Percentiles rank a stretch among this genome's conserved stretches.
These are phyloP conservation scores for Carex parvula DNA, from an alignment of 176 grass and related monocot species.

Conservation along the genomic window DNA sequence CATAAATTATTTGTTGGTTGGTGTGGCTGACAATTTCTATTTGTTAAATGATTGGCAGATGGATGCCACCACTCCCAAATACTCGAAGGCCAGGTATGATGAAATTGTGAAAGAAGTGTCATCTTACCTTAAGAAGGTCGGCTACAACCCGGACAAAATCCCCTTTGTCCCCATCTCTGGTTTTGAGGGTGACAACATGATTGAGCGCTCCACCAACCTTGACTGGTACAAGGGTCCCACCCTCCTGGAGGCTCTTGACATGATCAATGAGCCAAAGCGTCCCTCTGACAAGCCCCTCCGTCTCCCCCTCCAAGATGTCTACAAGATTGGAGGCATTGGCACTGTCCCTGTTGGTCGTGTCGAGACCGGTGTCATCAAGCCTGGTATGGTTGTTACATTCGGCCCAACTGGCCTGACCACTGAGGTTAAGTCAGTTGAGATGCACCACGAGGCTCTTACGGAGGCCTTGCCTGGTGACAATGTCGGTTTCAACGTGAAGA, in stretches of 20 bases:
- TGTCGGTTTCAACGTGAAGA: conserved; percentile 30
- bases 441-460: conserved; percentile 26
- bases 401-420: conserved; percentile 27
- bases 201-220: conserved; percentile 44
- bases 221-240: conserved; percentile 49
- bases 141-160: conserved; percentile 42
- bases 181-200: conserved; percentile 47
- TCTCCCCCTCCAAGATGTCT: conserved; percentile 30
- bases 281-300: conserved; percentile 33
- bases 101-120: conserved; percentile 52
- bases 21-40: no score
- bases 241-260: conserved; percentile 39
- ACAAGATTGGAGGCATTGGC: conserved; percentile 35
- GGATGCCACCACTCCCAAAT: conserved; percentile 47
- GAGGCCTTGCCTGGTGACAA: conserved; percentile 28
- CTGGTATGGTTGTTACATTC: conserved; percentile 31
- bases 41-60: conserved; percentile 12
- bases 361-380: conserved; percentile 24
- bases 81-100: conserved; percentile 38
- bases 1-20: no score
- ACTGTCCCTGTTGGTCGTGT: conserved; percentile 33
- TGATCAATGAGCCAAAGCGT: conserved; percentile 36
- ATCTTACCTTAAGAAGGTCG: conserved; percentile 44
- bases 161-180: conserved; percentile 41
- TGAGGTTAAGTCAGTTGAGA: conserved; percentile 34